Percentiles rank a stretch among this genome's conserved stretches.
Conservation (phyloP, 2,329 filamentous ascomycete species). For the Verticillium nubilum region DNA sequence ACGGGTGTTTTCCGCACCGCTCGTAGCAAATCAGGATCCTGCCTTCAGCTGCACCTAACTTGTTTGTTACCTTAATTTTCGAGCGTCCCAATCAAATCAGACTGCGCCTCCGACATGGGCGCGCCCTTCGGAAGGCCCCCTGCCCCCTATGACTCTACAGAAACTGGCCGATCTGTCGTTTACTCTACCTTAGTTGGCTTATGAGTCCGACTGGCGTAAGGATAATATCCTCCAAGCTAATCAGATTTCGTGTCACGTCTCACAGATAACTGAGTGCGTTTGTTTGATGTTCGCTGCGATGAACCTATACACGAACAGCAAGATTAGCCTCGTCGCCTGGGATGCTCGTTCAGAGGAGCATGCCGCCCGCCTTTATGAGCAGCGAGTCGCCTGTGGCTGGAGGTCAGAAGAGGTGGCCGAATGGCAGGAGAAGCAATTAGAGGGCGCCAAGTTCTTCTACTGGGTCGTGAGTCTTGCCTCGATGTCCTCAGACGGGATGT, state of each 20-base stretch:
- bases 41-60: too few species aligned
- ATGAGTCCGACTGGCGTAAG: too few species aligned
- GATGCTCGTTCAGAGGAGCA: slow-evolving; percentile 34
- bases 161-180: too few species aligned
- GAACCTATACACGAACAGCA: slow-evolving; percentile 1
- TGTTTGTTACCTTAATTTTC: too few species aligned
- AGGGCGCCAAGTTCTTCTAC: slow-evolving; percentile 30
- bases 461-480: slow-evolving; percentile 30
- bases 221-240: neutral
- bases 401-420: slow-evolving; percentile 26
- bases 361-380: slow-evolving; percentile 31
- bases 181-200: too few species aligned
- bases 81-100: too few species aligned
- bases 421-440: slow-evolving; percentile 26
- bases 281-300: neutral
- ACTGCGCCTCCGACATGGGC: too few species aligned
- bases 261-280: too few species aligned
- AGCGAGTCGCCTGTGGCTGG: slow-evolving; percentile 42
- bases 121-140: too few species aligned
- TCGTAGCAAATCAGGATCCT: too few species aligned
- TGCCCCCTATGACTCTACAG: too few species aligned
- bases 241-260: neutral
- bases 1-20: neutral
- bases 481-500: slow-evolving; percentile 2
- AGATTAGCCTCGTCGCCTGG: slow-evolving; percentile 36